Evolutionary conservation across 768 basidiomycete species (phyloP).

Genomic region (Xerocomellus dryophilus): DNA sequence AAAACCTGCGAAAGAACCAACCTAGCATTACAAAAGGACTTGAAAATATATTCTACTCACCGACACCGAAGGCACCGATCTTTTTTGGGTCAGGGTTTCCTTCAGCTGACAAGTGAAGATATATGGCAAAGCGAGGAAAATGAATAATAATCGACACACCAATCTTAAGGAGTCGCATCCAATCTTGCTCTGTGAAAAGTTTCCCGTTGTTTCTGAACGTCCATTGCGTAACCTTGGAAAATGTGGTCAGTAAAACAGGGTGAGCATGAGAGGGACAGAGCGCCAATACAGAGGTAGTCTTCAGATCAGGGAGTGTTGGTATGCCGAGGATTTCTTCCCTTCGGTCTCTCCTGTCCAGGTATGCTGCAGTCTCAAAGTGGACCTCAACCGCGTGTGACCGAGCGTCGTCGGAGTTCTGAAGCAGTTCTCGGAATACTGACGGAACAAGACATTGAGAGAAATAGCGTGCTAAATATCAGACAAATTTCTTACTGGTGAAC

Average conservation of each 20-base stretch:
- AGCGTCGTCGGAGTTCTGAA: slow-evolving; percentile 97
- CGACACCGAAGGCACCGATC: slow-evolving; percentile 94
- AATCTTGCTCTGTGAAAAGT: slow-evolving; percentile 78
- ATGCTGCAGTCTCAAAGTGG: slow-evolving; percentile 62
- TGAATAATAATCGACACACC: slow-evolving; percentile 38
- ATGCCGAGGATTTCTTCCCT: slow-evolving; percentile 3
- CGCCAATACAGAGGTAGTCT: slow-evolving; percentile 46
- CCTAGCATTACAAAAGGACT: not conserved
- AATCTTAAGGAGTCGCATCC: slow-evolving; percentile 87
- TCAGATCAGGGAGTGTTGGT: slow-evolving; percentile 53
- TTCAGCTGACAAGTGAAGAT: slow-evolving; percentile 50
- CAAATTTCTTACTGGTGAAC: slow-evolving; percentile 56
- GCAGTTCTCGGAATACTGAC: slow-evolving; percentile 70
- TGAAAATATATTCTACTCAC: slow-evolving; percentile 32
- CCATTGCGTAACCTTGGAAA: slow-evolving; percentile 67
- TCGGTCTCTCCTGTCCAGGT: slow-evolving; percentile 15
- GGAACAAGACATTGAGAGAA: too few species aligned
- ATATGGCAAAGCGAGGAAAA: not conserved
- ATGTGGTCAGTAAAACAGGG: too few species aligned
- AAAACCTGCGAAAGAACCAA: slow-evolving; percentile 43
- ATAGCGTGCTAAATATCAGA: too few species aligned
- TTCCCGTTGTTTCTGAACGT: slow-evolving; percentile 86
- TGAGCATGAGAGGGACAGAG: slow-evolving; percentile 8
- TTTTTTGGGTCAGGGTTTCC: slow-evolving; percentile 94
- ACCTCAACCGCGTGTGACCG: slow-evolving; percentile 72